Evolutionary conservation across 495 filamentous ascomycete species (phyloP).

Genomic region (Penicillium manginii): DNA sequence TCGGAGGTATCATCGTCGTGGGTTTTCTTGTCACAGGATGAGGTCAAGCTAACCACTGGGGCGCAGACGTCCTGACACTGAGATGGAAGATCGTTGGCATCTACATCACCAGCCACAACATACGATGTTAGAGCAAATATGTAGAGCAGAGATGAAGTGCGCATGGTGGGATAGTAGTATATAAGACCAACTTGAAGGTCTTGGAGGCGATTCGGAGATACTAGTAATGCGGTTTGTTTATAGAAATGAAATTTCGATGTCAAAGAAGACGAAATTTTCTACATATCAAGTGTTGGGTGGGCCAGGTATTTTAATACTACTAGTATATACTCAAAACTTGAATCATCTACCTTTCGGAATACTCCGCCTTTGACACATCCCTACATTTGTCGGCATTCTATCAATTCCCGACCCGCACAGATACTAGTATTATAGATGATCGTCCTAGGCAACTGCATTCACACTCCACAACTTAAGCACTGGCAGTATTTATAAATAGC

Average conservation of each 20-base stretch:
- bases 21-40: conserved; percentile 12
- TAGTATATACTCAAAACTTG: not conserved
- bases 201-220: no score
- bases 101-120: conserved; percentile 9
- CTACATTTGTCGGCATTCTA: conserved; percentile 1
- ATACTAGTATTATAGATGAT: not conserved
- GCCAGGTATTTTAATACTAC: not conserved
- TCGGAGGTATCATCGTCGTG: conserved; percentile 10
- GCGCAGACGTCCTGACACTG: conserved; percentile 14
- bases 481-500: conserved; percentile 1
- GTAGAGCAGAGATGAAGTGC: not conserved
- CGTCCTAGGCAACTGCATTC: not conserved
- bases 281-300: not conserved
- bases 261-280: not conserved
- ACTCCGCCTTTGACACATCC: conserved; percentile 7
- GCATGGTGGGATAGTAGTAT: not conserved
- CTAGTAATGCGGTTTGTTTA: not conserved
- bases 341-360: not conserved
- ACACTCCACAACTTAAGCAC: not conserved
- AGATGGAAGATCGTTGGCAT: conserved; percentile 11
- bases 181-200: not conserved
- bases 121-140: conserved; percentile 2
- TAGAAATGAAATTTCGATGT: not conserved
- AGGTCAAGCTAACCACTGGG: conserved; percentile 10
- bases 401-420: conserved; percentile 2